Percentiles rank a stretch among this genome's conserved stretches.
Conservation (phyloP, 306 rosid species). For the Coriaria nepalensis region DNA sequence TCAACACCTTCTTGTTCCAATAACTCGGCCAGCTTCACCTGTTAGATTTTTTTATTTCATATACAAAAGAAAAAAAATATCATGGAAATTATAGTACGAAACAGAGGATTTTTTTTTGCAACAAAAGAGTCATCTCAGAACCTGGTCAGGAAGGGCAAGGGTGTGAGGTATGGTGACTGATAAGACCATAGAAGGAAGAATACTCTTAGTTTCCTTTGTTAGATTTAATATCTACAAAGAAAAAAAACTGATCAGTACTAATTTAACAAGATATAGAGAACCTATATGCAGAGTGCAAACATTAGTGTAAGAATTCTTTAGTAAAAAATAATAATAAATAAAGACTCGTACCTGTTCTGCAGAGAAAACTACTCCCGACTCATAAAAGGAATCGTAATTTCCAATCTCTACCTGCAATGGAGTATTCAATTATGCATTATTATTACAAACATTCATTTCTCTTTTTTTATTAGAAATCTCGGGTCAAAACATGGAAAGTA, state of each 20-base stretch:
- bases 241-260: background rate
- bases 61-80: no score
- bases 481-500: conserved; percentile 4
- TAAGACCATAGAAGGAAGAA: conserved; percentile 60
- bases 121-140: conserved; percentile 8
- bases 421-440: no score
- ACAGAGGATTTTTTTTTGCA: no score
- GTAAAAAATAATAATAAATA: background rate
- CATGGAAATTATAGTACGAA: no score
- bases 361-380: conserved; percentile 59
- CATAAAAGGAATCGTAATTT: conserved; percentile 84
- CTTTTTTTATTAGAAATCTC: no score
- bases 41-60: conserved; percentile 5
- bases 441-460: no score
- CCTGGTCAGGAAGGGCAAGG: conserved; percentile 90
- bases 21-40: conserved; percentile 84
- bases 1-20: conserved; percentile 78
- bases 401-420: conserved; percentile 75
- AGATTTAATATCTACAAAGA: conserved; percentile 51
- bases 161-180: conserved; percentile 95
- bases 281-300: no score
- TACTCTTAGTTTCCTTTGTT: conserved; percentile 61
- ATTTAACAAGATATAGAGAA: no score
- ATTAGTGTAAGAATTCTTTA: background rate
- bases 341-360: conserved; percentile 50